Conservation (phyloP, 352 stramenopile genomes). For the Phytophthora crassamura region DNA sequence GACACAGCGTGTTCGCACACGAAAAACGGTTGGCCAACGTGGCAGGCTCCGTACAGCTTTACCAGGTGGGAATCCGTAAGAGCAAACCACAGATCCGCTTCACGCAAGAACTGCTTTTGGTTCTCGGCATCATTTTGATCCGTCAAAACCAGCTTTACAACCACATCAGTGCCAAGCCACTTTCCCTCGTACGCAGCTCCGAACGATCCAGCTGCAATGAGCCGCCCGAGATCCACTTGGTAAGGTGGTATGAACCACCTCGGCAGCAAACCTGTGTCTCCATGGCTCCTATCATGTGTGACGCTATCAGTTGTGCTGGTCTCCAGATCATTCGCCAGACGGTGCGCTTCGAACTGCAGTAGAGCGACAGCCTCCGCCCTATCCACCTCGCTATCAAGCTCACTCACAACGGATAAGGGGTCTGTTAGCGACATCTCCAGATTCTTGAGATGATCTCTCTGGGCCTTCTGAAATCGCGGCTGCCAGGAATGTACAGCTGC, state of each 20-base stretch:
- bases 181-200: conserved; percentile 20
- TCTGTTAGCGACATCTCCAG: neutral
- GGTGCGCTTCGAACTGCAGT: neutral
- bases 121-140: neutral
- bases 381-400: neutral
- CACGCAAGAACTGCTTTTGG: conserved; percentile 9
- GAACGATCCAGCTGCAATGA: conserved; percentile 16
- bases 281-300: neutral
- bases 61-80: no score
- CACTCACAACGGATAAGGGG: neutral
- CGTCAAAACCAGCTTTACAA: conserved; percentile 19
- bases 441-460: neutral
- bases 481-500: conserved; percentile 3
- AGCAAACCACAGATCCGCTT: conserved; percentile 32
- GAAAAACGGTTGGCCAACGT: no score
- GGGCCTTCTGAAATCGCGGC: neutral
- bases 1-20: no score
- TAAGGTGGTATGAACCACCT: conserved; percentile 17
- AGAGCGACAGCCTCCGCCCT: neutral
- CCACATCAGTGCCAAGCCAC: conserved; percentile 20
- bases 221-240: conserved; percentile 3
- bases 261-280: neutral
- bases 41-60: no score
- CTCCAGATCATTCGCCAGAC: neutral
- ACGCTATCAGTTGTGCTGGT: neutral